phyloP scores from a whole-genome alignment of 2,329 filamentous ascomycete genomes.

The Colletotrichum coccodes region DNA sequence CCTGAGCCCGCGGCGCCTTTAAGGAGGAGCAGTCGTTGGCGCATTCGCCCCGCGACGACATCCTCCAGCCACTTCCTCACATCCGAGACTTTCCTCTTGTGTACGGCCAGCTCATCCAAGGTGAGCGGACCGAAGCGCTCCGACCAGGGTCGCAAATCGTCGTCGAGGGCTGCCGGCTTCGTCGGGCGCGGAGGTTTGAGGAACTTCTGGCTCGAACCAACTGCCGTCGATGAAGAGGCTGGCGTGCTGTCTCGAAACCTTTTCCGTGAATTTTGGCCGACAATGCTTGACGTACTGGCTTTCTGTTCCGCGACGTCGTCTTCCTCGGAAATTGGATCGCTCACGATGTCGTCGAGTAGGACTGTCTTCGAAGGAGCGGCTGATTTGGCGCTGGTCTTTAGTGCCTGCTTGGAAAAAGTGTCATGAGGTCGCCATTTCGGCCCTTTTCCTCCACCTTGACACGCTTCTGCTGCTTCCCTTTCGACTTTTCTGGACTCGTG shows the following conservation, averaged over 20 bases:
- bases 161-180: conserved; percentile 46
- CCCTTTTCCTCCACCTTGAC: conserved; percentile 58
- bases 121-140: conserved; percentile 82
- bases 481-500: conserved; percentile 59
- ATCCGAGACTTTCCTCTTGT: conserved; percentile 92
- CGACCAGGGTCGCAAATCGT: conserved; percentile 83
- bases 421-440: conserved; percentile 65
- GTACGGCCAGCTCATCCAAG: conserved; percentile 88
- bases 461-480: conserved; percentile 45
- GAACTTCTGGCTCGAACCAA: conserved; percentile 61
- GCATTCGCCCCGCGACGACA: conserved; percentile 72
- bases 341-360: conserved; percentile 60
- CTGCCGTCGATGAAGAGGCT: background rate
- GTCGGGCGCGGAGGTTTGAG: conserved; percentile 52
- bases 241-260: conserved; percentile 53
- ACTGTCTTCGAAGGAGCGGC: conserved; percentile 41
- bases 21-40: conserved; percentile 81
- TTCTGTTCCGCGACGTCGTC: conserved; percentile 65
- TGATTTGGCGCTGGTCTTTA: conserved; percentile 48
- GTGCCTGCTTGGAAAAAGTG: conserved; percentile 72
- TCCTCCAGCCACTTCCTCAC: conserved; percentile 85
- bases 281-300: conserved; percentile 61
- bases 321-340: conserved; percentile 69
- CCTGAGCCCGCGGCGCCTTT: conserved; percentile 92
- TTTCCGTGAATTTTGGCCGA: conserved; percentile 66